These are phyloP conservation scores for Tetrahymena thermophila DNA, from an alignment of 73 alveolate species.

Conservation along the genomic window DNA sequence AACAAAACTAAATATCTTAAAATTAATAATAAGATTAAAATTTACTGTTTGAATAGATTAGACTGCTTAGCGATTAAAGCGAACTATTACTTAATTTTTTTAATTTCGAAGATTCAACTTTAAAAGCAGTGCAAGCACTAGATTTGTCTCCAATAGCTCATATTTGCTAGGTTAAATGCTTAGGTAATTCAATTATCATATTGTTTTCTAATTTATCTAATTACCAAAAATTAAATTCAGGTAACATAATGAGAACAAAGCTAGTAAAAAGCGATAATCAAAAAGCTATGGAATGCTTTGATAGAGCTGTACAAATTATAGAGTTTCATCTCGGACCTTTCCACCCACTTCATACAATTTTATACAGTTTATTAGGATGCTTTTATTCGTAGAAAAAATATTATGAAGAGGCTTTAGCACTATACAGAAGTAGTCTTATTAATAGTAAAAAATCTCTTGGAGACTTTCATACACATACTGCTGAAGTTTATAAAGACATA, in stretches of 20 bases:
- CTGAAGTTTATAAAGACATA: conserved; percentile 66
- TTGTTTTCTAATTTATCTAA: not conserved
- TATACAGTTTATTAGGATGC: conserved; percentile 59
- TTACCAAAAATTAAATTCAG: not conserved
- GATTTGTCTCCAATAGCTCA: not conserved
- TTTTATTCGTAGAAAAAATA: conserved; percentile 41
- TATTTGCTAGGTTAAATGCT: not conserved
- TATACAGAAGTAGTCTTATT: conserved; percentile 46
- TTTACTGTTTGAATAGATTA: not conserved
- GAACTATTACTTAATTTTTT: not conserved
- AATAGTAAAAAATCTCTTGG: conserved; percentile 61
- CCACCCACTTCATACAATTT: conserved; percentile 66
- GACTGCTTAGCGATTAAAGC: not conserved
- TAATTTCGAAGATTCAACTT: not conserved
- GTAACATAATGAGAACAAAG: not conserved
- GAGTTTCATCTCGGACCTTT: conserved; percentile 66
- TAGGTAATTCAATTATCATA: not conserved
- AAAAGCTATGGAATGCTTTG: conserved; percentile 47
- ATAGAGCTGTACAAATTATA: conserved; percentile 44
- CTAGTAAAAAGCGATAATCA: not conserved
- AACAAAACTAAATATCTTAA: not conserved
- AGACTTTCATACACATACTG: conserved; percentile 69
- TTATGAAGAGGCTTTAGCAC: conserved; percentile 53
- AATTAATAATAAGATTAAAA: not conserved
- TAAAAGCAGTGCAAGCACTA: not conserved